phyloP scores from a whole-genome alignment of 352 stramenopile species.

The Pythium diclinum region DNA sequence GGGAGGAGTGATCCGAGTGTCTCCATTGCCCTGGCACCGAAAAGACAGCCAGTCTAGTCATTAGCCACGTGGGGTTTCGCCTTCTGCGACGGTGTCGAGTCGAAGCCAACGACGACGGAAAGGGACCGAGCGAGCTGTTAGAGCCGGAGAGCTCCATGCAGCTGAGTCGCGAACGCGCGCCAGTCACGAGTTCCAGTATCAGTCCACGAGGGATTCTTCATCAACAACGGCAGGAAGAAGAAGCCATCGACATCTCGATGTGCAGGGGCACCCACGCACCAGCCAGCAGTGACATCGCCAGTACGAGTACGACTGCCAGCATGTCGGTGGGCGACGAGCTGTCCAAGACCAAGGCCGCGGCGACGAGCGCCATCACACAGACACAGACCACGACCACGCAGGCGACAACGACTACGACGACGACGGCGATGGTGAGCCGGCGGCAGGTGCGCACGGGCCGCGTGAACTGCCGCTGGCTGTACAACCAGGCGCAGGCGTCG shows the following conservation, averaged over 20 bases:
- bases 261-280: slow-evolving; percentile 3
- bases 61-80: too few species aligned
- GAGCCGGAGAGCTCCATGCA: slow-evolving; percentile 4
- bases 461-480: slow-evolving; percentile 82
- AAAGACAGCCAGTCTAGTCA: neutral
- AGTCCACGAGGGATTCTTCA: neutral
- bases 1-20: neutral
- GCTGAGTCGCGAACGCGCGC: neutral
- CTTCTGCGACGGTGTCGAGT: neutral
- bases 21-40: neutral
- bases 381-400: too few species aligned
- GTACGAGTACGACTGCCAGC: neutral
- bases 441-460: slow-evolving; percentile 57
- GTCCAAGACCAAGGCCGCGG: neutral
- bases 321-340: slow-evolving; percentile 28
- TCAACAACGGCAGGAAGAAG: neutral
- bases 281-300: neutral
- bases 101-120: too few species aligned
- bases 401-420: slow-evolving; percentile 8
- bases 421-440: slow-evolving; percentile 31
- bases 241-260: neutral
- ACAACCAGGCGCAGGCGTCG: slow-evolving; percentile 78
- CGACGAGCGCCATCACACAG: neutral
- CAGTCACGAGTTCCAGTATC: neutral
- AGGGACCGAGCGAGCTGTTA: neutral